Percentiles rank a stretch among this genome's conserved stretches.
Conservation (phyloP, 208 protist species). For the Trichomonas vaginalis region DNA sequence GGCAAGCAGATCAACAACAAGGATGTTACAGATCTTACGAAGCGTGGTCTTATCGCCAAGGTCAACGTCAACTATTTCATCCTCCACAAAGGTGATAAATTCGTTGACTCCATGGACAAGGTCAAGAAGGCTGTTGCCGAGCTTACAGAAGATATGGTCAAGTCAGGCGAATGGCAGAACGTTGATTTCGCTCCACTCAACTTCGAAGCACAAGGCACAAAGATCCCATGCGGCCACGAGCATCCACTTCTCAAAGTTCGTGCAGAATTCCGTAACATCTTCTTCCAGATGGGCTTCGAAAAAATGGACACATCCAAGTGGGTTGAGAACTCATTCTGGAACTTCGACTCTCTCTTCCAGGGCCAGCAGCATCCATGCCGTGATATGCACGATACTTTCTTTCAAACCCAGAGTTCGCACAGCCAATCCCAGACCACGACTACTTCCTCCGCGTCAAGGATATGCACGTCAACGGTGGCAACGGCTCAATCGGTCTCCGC, state of each 20-base stretch:
- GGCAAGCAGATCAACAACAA: background rate
- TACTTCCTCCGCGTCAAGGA: constrained; percentile 66
- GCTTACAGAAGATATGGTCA: constrained; percentile 28
- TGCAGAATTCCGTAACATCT: constrained; percentile 91
- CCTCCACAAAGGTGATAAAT: background rate
- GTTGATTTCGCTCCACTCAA: constrained; percentile 85
- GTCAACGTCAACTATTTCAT: background rate
- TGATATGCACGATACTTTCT: constrained; percentile 99
- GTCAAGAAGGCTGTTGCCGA: background rate
- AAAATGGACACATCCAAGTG: constrained; percentile 98
- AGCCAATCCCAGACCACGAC: background rate
- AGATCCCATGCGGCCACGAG: constrained; percentile 63
- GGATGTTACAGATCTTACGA: background rate
- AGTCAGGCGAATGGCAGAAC: constrained; percentile 60
- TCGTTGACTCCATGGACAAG: background rate
- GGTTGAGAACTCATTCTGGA: constrained; percentile 98
- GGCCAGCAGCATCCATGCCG: constrained; percentile 97
- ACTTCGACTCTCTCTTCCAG: constrained; percentile 99
- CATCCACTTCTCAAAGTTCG: constrained; percentile 95
- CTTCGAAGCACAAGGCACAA: constrained; percentile 64
- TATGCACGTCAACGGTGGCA: constrained; percentile 70
- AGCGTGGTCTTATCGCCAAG: background rate
- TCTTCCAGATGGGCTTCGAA: constrained; percentile 90
- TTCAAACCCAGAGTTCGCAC: constrained; percentile 37
- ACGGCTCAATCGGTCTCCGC: constrained; percentile 43